Base-by-base conservation (phyloP, 768 basidiomycete genomes). In the Lanmaoa pseudosensibilis region DNA sequence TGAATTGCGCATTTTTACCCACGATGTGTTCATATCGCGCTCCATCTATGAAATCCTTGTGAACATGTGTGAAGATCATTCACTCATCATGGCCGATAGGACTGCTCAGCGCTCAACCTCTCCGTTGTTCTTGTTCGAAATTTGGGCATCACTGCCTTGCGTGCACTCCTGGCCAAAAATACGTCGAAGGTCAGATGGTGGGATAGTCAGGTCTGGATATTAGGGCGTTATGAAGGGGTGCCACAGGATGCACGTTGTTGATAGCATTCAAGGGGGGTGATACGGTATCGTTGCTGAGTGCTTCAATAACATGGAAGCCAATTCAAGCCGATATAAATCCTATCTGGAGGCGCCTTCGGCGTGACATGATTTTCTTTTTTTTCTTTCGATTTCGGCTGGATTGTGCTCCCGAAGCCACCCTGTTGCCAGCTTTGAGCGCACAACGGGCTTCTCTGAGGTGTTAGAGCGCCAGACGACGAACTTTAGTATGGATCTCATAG, bases 31-130 rank as follows among this genome's bases (percentile, higher is more conserved):
- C 64, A 59, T 66, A 67, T 66, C 66, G 45, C 36, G 10, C 21
- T 13, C 43, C 60, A 67, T 67, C 58, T 60, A 66, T 68, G 57
- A 63, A 60, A 46, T 51, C 25, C 49, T 39, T 64, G 67, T 54
- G 58, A 52, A 49, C 30, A 2, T 8, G 36, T 43, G 52, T 46
- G 36, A 49, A 27, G 56, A 57, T 57, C 45, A 27, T 39, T 15
- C 15, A 43, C n/a, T 5, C 33, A 32, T 32, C 32, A 34, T 27
- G 50, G 15, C 21, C 18, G 54, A 34, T 15, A 13, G 21, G 39
- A 5, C 40, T 23, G 10, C 5, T 53, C 48, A 37, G 21, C 32
- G 47, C 34, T 36, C 12, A 5, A 3, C 54, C 21, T 33, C 27
- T 19, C 15, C 39, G 18, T 55, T 13, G 23, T 39, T 6, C 12